Conservation (phyloP, 129 eudicot genomes). For the Tagetes erecta region DNA sequence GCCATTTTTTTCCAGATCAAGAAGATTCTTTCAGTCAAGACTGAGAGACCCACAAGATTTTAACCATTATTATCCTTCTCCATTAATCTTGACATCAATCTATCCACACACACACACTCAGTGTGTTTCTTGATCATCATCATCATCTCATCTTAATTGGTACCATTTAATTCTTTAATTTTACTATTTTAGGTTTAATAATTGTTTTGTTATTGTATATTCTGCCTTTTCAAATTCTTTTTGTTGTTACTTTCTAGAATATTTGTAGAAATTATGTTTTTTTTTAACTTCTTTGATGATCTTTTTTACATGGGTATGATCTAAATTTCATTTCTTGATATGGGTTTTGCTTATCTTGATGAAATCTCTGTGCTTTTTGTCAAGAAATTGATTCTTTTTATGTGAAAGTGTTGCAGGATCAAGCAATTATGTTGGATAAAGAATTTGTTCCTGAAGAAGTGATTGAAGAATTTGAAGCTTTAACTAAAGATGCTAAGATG, state of each 20-base stretch:
- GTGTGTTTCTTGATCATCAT: conserved; percentile 22
- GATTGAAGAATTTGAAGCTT: conserved; percentile 68
- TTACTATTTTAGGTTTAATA: conserved; percentile 1
- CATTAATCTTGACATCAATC: neutral
- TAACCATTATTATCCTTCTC: conserved; percentile 4
- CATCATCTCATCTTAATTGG: conserved; percentile 14
- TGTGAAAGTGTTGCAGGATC: neutral
- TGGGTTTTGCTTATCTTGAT: conserved; percentile 18
- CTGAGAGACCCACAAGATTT: conserved; percentile 37
- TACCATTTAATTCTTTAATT: conserved; percentile 13
- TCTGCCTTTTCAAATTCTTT: conserved; percentile 17
- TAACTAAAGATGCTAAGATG: conserved; percentile 69
- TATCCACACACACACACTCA: conserved; percentile 2
- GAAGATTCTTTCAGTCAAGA: conserved; percentile 30
- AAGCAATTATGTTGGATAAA: conserved; percentile 45
- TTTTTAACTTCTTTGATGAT: neutral
- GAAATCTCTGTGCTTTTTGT: conserved; percentile 17
- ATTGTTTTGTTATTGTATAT: conserved; percentile 19
- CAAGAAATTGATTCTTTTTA: conserved; percentile 15
- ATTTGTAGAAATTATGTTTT: neutral
- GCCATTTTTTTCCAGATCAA: conserved; percentile 26
- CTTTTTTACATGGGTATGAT: conserved; percentile 14
- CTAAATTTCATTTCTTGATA: neutral
- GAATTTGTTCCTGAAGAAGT: conserved; percentile 47
- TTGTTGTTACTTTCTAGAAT: conserved; percentile 5